These are phyloP conservation scores for Dissophora globulifera DNA, from an alignment of 192 early-diverging fungal species.

Conservation along the genomic window DNA sequence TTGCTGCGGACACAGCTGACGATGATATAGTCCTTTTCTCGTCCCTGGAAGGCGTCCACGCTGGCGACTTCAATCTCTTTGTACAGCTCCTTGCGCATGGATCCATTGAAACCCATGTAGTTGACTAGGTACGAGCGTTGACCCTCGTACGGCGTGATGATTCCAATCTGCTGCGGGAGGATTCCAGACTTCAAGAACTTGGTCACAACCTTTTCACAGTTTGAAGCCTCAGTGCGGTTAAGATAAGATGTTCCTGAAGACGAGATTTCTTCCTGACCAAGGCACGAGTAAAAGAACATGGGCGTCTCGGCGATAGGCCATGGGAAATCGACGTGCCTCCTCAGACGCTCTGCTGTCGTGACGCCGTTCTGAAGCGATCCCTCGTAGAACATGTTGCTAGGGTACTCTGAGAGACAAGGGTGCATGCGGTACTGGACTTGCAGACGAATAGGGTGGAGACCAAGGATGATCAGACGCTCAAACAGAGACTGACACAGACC, in stretches of 20 bases:
- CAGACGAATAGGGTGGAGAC: slow-evolving; percentile 92
- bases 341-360: slow-evolving; percentile 88
- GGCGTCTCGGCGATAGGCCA: slow-evolving; percentile 96
- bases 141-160: slow-evolving; percentile 99
- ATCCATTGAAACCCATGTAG: slow-evolving; percentile 95
- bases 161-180: slow-evolving; percentile 90
- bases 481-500: slow-evolving; percentile 97
- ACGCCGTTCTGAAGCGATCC: slow-evolving; percentile 98
- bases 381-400: slow-evolving; percentile 99
- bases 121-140: slow-evolving; percentile 95
- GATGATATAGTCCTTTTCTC: slow-evolving; percentile 99
- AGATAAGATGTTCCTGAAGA: slow-evolving; percentile 98
- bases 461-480: slow-evolving; percentile 93
- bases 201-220: slow-evolving; percentile 97
- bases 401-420: slow-evolving; percentile 97
- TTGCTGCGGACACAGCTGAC: slow-evolving; percentile 97
- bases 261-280: slow-evolving; percentile 96
- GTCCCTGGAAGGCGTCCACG: slow-evolving; percentile 99
- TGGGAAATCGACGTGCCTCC: slow-evolving; percentile 91
- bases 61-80: slow-evolving; percentile 99
- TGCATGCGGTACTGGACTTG: slow-evolving; percentile 99
- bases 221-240: slow-evolving; percentile 96
- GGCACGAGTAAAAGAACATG: slow-evolving; percentile 94
- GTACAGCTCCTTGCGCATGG: slow-evolving; percentile 92
- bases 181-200: slow-evolving; percentile 91